Evolutionary conservation across 495 filamentous ascomycete genomes (phyloP).

Genomic region (Clohesyomyces aquaticus): DNA sequence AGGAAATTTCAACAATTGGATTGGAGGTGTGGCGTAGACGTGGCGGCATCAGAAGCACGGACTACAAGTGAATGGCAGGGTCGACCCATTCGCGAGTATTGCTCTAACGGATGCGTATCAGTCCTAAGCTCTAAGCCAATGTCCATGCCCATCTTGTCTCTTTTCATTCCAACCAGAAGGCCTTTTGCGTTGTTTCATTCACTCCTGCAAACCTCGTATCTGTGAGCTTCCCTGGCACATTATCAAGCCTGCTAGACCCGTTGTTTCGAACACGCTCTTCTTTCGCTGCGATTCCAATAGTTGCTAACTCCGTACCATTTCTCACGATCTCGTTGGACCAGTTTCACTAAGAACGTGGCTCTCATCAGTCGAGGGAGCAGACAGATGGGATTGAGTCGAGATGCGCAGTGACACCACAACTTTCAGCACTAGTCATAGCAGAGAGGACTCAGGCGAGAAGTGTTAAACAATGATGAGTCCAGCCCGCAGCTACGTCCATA

Average conservation of each 20-base stretch:
- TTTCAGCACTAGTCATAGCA: neutral
- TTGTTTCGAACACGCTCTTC: no score
- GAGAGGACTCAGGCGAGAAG: neutral
- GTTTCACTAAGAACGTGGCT: neutral
- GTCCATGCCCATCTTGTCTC: neutral
- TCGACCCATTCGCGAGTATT: neutral
- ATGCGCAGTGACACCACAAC: neutral
- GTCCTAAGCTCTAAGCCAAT: neutral
- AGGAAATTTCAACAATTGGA: no score
- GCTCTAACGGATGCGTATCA: neutral
- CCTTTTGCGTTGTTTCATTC: no score
- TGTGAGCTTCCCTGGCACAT: no score
- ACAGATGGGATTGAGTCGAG: neutral
- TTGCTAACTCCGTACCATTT: neutral
- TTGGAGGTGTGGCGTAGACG: no score
- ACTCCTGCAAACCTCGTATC: no score
- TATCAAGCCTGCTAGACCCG: no score
- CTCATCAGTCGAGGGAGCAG: neutral
- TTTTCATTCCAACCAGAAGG: no score
- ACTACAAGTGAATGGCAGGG: neutral
- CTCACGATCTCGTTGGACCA: neutral
- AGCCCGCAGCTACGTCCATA: neutral
- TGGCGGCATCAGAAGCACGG: no score
- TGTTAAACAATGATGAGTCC: neutral
- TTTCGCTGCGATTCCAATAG: neutral